Evolutionary conservation across 768 basidiomycete genomes (phyloP), one percentile per base, ranked within the genome.

Genomic region (Ramaria sp.): DNA sequence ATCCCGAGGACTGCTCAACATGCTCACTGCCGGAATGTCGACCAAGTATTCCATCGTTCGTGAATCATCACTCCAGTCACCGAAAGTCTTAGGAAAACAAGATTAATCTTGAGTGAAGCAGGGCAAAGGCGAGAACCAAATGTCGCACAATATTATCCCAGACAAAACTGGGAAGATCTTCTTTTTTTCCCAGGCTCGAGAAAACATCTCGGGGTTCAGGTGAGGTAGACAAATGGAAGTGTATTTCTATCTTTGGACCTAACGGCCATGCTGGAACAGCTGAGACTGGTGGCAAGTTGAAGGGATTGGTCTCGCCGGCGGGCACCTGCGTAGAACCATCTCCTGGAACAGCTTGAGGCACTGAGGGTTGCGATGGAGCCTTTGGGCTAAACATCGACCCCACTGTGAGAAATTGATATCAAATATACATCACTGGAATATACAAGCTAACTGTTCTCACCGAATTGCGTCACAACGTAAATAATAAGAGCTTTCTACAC

Each of bases 201-300:
- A 86, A 86, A 7, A 82, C 73, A 60, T 83, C 78, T 6, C 73
- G 77, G 5, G 65, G 71, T 13, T 36, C 47, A 1, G 79, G 81
- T 1, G 80, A 80, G 0, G 83, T 85, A 18, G 88, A 79, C 32
- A 92, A 68, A 62, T 82, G 77, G 3, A 90, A 78, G 56, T 90
- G 76, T 78, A 89, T 82, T 42, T 83, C 77, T 8, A 90, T 66
- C 3, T 71, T 67, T 50, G 79, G 72, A 1, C 77, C 79, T 1
- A 85, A 69, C 9, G 70, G 64, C 87, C 87, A 90, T 38, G 76
- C 78, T 4, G 73, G 76, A 13, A 67, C 56, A 1, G 71, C 80
- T 25, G 80, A 73, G 13, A 67, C 69, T 5, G 86, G 85, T 7
- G 81, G 78, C 13, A 76, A 64, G n/a, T 66, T 56, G 63, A 70